phyloP scores from a whole-genome alignment of 768 basidiomycete genomes.

The Mycena venus region DNA sequence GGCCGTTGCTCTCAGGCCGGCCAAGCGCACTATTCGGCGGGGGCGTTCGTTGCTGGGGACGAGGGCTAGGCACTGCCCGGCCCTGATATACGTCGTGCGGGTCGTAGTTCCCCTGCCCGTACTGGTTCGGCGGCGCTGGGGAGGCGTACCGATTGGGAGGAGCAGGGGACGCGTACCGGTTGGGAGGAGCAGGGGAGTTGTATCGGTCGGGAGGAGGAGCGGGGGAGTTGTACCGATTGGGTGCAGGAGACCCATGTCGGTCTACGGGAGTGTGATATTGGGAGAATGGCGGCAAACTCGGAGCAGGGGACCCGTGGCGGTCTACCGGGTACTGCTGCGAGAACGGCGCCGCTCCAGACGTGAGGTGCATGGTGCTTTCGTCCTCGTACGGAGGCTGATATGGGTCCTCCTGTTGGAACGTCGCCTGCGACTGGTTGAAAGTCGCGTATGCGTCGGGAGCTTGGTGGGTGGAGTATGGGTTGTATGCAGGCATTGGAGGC shows the following conservation, averaged over 20 bases:
- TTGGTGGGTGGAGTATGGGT: constrained; percentile 73
- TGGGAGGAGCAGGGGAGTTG: background rate
- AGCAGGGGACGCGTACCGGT: background rate
- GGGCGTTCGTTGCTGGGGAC: constrained; percentile 39
- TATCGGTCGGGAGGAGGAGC: constrained; percentile 13
- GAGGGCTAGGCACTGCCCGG: constrained; percentile 52
- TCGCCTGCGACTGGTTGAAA: constrained; percentile 71
- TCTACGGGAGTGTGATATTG: constrained; percentile 53
- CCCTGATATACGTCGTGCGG: constrained; percentile 70
- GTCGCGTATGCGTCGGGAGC: constrained; percentile 62
- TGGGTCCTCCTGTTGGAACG: constrained; percentile 67
- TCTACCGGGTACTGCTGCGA: constrained; percentile 38
- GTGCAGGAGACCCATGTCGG: constrained; percentile 41
- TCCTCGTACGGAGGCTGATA: constrained; percentile 69
- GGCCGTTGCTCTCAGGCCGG: constrained; percentile 39
- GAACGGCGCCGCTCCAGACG: constrained; percentile 71
- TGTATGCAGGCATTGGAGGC: constrained; percentile 85
- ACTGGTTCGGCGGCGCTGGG: constrained; percentile 40
- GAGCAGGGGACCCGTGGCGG: constrained; percentile 31
- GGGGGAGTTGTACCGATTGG: constrained; percentile 9
- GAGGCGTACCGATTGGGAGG: constrained; percentile 52
- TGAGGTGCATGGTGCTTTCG: constrained; percentile 73
- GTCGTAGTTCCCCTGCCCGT: constrained; percentile 54
- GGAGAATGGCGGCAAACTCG: constrained; percentile 51
- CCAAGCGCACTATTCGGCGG: constrained; percentile 35